Conservation (phyloP, 768 basidiomycete genomes). For the Russula emetica region DNA sequence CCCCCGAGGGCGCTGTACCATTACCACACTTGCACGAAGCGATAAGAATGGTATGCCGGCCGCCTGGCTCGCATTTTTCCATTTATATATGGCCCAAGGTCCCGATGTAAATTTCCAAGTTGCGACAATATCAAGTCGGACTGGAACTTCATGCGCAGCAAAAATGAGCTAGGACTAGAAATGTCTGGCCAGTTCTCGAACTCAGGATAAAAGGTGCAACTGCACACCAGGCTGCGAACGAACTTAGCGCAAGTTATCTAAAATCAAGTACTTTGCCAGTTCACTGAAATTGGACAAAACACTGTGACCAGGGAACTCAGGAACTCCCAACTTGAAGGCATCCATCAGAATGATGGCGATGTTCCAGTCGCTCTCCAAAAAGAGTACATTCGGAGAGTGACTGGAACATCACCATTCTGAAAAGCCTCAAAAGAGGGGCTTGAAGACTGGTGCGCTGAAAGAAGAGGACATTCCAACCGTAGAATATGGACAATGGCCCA, state of each 20-base stretch:
- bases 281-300: too few relatives aligned
- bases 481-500: background rate
- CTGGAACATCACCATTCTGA: too few relatives aligned
- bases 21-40: background rate
- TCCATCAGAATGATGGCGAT: too few relatives aligned
- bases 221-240: background rate
- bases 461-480: too few relatives aligned
- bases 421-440: too few relatives aligned
- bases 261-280: too few relatives aligned
- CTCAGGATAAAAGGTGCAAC: background rate
- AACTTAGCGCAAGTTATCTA: background rate
- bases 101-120: background rate
- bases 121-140: background rate
- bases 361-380: too few relatives aligned
- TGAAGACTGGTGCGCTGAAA: too few relatives aligned
- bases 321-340: too few relatives aligned
- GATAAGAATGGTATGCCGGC: slow-evolving; percentile 6
- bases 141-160: background rate
- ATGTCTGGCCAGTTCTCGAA: background rate
- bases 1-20: background rate
- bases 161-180: background rate
- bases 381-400: too few relatives aligned
- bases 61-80: background rate
- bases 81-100: background rate
- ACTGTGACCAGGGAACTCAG: too few relatives aligned